Evolutionary conservation across 108 stramenopile genomes (phyloP).

Genomic region (Skeletonema tropicum): DNA sequence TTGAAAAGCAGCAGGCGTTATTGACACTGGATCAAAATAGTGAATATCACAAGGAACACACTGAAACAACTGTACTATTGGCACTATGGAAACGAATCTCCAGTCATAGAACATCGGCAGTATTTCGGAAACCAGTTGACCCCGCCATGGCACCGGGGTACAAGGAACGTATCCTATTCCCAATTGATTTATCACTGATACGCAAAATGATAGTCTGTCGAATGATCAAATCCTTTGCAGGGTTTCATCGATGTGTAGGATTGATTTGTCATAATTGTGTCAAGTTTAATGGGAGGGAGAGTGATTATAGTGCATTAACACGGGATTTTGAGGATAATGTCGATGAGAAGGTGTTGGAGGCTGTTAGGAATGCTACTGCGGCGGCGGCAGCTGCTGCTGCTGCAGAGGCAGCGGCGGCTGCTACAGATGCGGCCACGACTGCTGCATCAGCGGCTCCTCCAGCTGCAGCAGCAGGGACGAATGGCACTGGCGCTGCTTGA

Average conservation of each 20-base stretch:
- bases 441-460: background rate
- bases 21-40: conserved; percentile 41
- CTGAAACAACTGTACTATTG: conserved; percentile 51
- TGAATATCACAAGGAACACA: conserved; percentile 54
- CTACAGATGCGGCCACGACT: background rate
- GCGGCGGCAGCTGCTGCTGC: conserved; percentile 7
- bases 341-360: conserved; percentile 54
- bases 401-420: background rate
- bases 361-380: conserved; percentile 25
- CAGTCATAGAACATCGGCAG: conserved; percentile 71
- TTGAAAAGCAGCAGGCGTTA: conserved; percentile 46
- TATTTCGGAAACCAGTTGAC: conserved; percentile 84
- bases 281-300: conserved; percentile 77
- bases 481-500: background rate
- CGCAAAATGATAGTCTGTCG: conserved; percentile 73
- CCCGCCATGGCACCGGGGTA: conserved; percentile 83
- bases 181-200: conserved; percentile 77
- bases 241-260: conserved; percentile 61
- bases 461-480: background rate
- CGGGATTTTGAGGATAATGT: conserved; percentile 72
- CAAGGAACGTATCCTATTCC: conserved; percentile 73
- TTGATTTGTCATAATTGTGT: conserved; percentile 82
- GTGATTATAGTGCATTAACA: conserved; percentile 75
- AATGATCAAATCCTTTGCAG: conserved; percentile 57
- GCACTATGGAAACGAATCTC: conserved; percentile 76